Evolutionary conservation across 768 basidiomycete species (phyloP), one percentile per base, ranked within the genome.

Genomic region (Termitomyces bulborhizus): DNA sequence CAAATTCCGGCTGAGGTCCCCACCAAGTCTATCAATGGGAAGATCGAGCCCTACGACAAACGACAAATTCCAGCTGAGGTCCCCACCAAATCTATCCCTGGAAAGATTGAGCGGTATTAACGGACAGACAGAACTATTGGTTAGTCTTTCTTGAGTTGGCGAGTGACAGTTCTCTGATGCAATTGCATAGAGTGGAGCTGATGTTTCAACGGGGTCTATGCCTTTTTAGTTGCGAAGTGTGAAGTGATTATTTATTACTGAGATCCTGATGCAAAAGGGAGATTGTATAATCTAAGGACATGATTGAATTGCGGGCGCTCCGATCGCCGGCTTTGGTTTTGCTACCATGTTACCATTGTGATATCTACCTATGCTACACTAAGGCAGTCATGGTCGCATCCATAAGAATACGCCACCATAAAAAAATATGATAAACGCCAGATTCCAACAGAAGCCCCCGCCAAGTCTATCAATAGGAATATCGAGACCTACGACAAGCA

Each of bases 51-150:
- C 13, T 65, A 63, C 47, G 56, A 46, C 45, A 62, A 59, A 43
- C 57, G 65, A 27, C 57, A 60, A 42, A 66, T 64, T 52, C 62
- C 66, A 3, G 67, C 58, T 1, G 64, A 69, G 57, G 46, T 62
- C 21, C 21, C 21, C 21, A 21, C 21, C 21, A 45, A 29, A 29
- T 29, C 29, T 3, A 29, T 29, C 1, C 6, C 29, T 29, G 29
- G 29, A 29, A 29, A 29, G 13, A 60, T 68, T 47, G 59, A 55
- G 31, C 58, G 34, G 2, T 65, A 63, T 46, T 53, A 49, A 11
- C 27, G 16, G 24, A n/a, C 24, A 26, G 24, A 36, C 21, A 26
- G 26, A 21, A 37, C 21, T 9, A 32, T 39, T 16, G 46, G 21
- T 6, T 4, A 3, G 9, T 26, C 31, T 29, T 4, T 29, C 2